phyloP scores from a whole-genome alignment of 306 rosid genomes.

The Prinsepia uniflora region DNA sequence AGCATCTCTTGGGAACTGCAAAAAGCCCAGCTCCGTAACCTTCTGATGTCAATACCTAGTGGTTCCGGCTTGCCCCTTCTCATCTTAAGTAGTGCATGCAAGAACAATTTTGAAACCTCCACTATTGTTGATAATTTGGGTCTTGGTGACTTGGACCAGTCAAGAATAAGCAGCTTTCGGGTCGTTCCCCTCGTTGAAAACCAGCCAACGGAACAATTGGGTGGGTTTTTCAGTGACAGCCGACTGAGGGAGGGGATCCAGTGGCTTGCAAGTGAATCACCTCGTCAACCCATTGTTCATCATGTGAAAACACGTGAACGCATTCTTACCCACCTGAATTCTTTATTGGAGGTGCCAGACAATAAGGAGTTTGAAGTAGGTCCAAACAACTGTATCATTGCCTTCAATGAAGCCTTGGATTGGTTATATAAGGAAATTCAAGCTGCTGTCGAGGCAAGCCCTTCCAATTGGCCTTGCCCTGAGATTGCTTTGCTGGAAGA shows the following conservation, averaged over 20 bases:
- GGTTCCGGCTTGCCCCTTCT: slow-evolving; percentile 80
- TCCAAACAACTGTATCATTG: slow-evolving; percentile 59
- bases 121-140: slow-evolving; percentile 53
- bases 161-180: slow-evolving; percentile 47
- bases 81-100: slow-evolving; percentile 48
- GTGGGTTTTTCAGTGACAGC: slow-evolving; percentile 68
- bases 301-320: slow-evolving; percentile 54
- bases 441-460: slow-evolving; percentile 54
- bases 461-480: slow-evolving; percentile 73
- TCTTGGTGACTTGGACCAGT: slow-evolving; percentile 60
- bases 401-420: slow-evolving; percentile 80
- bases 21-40: slow-evolving; percentile 54
- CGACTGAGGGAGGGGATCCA: slow-evolving; percentile 69
- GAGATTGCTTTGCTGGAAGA: slow-evolving; percentile 58
- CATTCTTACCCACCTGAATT: slow-evolving; percentile 53
- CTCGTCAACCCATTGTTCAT: slow-evolving; percentile 52
- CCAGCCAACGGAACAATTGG: slow-evolving; percentile 36
- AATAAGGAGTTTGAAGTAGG: slow-evolving; percentile 43
- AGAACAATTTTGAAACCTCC: slow-evolving; percentile 32
- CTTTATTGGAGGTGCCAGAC: slow-evolving; percentile 38
- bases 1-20: slow-evolving; percentile 64
- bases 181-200: slow-evolving; percentile 61
- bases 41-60: slow-evolving; percentile 61
- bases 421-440: slow-evolving; percentile 48
- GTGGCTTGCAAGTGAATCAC: slow-evolving; percentile 88